A percentile compares a stretch with the other conserved stretches of the same genome.
phyloP scores from a whole-genome alignment of 2,329 filamentous ascomycete species.

The Dactylella cylindrospora region DNA sequence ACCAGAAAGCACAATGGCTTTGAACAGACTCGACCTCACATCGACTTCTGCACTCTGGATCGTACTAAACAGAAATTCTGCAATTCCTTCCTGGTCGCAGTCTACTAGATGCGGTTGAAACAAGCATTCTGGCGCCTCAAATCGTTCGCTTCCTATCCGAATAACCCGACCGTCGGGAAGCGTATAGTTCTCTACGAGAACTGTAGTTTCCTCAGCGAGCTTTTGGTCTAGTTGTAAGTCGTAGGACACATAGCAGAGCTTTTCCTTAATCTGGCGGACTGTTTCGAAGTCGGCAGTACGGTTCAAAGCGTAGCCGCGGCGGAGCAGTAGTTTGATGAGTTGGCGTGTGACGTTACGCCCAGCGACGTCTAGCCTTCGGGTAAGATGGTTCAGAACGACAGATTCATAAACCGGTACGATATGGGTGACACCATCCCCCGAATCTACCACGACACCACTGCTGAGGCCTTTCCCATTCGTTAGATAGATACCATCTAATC shows the following conservation, averaged over 20 bases:
- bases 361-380: conserved; percentile 87
- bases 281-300: conserved; percentile 98
- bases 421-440: conserved; percentile 95
- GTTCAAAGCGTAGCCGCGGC: conserved; percentile 94
- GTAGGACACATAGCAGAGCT: conserved; percentile 98
- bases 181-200: conserved; percentile 95
- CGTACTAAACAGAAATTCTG: conserved; percentile 97
- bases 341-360: conserved; percentile 98
- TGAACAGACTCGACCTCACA: conserved; percentile 89
- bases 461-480: conserved; percentile 63
- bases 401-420: conserved; percentile 99
- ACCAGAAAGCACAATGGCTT: conserved; percentile 93
- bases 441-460: conserved; percentile 97
- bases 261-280: conserved; percentile 98
- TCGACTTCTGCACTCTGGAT: conserved; percentile 96
- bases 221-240: conserved; percentile 95
- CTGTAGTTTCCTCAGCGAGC: conserved; percentile 94
- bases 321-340: conserved; percentile 88
- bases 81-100: conserved; percentile 93
- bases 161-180: conserved; percentile 95
- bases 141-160: conserved; percentile 91
- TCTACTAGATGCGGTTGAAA: conserved; percentile 99
- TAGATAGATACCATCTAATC: background rate
- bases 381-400: conserved; percentile 95
- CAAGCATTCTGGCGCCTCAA: conserved; percentile 95